A percentile compares a stretch with the other conserved stretches of the same genome.
Conservation (phyloP, 805 yeast genomes). For the Zygoascus ofunaensis region DNA sequence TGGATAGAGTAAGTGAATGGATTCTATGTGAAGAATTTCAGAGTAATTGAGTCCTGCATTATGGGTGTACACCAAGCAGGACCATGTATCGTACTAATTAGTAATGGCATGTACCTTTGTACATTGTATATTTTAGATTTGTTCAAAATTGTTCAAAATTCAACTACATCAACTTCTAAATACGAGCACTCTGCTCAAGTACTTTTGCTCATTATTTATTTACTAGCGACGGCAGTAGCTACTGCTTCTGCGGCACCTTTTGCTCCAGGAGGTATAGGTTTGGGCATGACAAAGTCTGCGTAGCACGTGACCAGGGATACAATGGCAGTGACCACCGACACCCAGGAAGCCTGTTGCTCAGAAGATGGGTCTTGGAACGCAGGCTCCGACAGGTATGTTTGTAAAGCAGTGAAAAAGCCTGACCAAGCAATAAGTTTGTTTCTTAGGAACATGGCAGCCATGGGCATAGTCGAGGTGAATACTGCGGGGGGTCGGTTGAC, state of each 20-base stretch:
- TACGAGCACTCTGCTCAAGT: no score
- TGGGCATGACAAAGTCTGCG: slow-evolving; percentile 29
- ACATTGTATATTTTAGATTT: no score
- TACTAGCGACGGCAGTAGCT: not conserved
- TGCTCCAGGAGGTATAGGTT: slow-evolving; percentile 9
- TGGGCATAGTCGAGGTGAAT: slow-evolving; percentile 27
- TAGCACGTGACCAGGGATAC: slow-evolving; percentile 27
- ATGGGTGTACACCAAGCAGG: no score
- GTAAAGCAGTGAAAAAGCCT: slow-evolving; percentile 29
- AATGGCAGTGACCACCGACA: slow-evolving; percentile 22
- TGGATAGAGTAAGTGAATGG: no score
- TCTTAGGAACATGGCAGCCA: slow-evolving; percentile 32
- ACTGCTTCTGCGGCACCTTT: not conserved
- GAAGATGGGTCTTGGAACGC: slow-evolving; percentile 7
- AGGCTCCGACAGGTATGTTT: slow-evolving; percentile 27
- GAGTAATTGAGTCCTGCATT: no score
- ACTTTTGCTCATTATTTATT: no score
- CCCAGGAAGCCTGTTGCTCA: slow-evolving; percentile 24
- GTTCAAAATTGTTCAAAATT: no score
- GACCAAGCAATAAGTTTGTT: slow-evolving; percentile 31
- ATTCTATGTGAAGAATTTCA: no score
- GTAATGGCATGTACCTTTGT: no score
- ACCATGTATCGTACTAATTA: no score
- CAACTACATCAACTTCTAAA: no score
- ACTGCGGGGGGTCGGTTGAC: slow-evolving; percentile 13